Conservation (phyloP, 2,329 filamentous ascomycete species). For the Pestalotiopsis sp. region DNA sequence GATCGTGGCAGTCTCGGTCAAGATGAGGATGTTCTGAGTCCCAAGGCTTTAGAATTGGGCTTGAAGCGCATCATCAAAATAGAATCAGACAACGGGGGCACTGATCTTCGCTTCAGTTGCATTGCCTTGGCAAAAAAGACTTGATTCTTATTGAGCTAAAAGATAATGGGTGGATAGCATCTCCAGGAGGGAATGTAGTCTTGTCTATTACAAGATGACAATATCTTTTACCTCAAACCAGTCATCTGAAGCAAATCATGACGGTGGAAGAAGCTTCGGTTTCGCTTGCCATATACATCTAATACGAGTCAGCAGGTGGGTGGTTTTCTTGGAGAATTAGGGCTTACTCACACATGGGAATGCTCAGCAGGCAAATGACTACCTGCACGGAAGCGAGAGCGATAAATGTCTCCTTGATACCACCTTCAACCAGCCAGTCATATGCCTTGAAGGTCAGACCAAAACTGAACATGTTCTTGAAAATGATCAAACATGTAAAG, state of each 20-base stretch:
- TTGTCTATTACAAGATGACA: neutral
- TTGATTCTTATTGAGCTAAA: neutral
- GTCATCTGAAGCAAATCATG: conserved; percentile 68
- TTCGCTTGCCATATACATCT: conserved; percentile 81
- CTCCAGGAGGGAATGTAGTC: no score
- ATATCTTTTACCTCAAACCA: conserved; percentile 12
- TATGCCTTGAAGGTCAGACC: conserved; percentile 83
- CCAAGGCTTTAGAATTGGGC: conserved; percentile 68
- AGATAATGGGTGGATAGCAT: neutral
- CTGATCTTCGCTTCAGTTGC: conserved; percentile 41
- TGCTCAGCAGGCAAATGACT: conserved; percentile 71
- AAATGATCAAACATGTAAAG: conserved; percentile 87
- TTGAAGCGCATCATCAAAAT: conserved; percentile 46
- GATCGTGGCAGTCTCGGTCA: conserved; percentile 60
- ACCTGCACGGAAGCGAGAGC: conserved; percentile 78
- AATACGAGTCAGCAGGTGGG: conserved; percentile 8
- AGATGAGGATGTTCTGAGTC: conserved; percentile 67
- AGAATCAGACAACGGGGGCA: conserved; percentile 31
- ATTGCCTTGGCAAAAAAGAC: conserved; percentile 37
- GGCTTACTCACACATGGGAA: conserved; percentile 74
- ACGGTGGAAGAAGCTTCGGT: conserved; percentile 74
- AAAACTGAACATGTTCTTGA: conserved; percentile 95
- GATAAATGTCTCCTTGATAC: conserved; percentile 67
- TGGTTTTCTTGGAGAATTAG: conserved; percentile 9
- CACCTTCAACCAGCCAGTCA: conserved; percentile 74